Evolutionary conservation across 169 alveolate genomes (phyloP).

Genomic region (Plasmodium chabaudi): DNA sequence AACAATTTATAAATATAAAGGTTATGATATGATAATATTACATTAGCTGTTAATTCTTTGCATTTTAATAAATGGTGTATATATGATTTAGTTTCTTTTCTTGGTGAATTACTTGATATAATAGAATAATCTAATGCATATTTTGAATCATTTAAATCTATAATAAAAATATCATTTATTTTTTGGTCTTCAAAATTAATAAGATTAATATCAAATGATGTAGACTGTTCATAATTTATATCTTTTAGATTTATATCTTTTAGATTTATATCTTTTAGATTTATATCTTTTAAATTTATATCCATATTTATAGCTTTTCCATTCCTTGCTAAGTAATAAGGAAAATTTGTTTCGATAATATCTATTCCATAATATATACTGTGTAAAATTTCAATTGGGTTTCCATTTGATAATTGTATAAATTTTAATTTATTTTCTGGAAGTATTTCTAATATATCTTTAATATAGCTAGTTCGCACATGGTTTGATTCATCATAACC

Average conservation of each 20-base stretch:
- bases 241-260: slow-evolving; percentile 13
- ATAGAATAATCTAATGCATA: slow-evolving; percentile 47
- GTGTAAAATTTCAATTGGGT: slow-evolving; percentile 80
- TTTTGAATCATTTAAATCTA: slow-evolving; percentile 77
- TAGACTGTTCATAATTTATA: neutral
- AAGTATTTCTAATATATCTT: slow-evolving; percentile 15
- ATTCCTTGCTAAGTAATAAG: slow-evolving; percentile 69
- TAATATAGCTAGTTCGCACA: slow-evolving; percentile 28
- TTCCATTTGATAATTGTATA: slow-evolving; percentile 77
- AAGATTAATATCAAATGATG: slow-evolving; percentile 25
- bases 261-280: slow-evolving; percentile 15
- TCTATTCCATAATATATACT: slow-evolving; percentile 79
- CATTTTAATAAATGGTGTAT: slow-evolving; percentile 80
- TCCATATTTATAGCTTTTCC: slow-evolving; percentile 78
- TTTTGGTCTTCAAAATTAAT: slow-evolving; percentile 46
- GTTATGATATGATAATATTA: slow-evolving; percentile 76
- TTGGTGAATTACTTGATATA: slow-evolving; percentile 73
- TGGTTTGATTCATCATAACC: slow-evolving; percentile 72
- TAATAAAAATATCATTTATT: slow-evolving; percentile 36
- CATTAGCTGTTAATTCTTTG: slow-evolving; percentile 78
- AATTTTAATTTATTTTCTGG: slow-evolving; percentile 74
- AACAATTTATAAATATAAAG: slow-evolving; percentile 72
- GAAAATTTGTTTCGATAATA: slow-evolving; percentile 77
- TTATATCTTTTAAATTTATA: slow-evolving; percentile 13
- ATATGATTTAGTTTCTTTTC: slow-evolving; percentile 79